Evolutionary conservation across 2,329 filamentous ascomycete genomes (phyloP).

Genomic region (Arthrobotrys sphaeroides): DNA sequence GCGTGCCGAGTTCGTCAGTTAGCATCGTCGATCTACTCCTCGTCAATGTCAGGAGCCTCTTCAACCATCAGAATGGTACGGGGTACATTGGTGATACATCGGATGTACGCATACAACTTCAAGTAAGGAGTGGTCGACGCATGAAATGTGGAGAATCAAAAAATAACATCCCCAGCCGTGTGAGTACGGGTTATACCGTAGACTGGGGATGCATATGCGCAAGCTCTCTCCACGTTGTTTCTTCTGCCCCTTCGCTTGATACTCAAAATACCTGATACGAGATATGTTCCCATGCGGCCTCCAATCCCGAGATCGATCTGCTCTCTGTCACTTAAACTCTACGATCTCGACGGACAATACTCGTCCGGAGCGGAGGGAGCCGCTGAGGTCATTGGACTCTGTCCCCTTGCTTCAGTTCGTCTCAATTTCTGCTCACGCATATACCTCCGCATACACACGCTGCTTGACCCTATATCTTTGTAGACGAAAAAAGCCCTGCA

Average conservation of each 20-base stretch:
- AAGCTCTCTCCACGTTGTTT: neutral
- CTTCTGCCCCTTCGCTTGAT: constrained; percentile 1
- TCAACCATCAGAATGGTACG: neutral
- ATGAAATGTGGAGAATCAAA: constrained; percentile 40
- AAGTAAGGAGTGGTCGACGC: constrained; percentile 17
- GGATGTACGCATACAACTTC: constrained; percentile 17
- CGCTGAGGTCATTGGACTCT: constrained; percentile 48
- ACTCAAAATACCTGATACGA: constrained; percentile 10
- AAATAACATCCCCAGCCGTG: constrained; percentile 20
- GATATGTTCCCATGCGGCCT: constrained; percentile 24
- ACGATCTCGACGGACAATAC: constrained; percentile 30
- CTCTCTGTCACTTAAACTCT: constrained; percentile 4
- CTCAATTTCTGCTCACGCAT: constrained; percentile 18
- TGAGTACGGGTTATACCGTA: neutral
- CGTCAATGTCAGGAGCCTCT: constrained; percentile 22
- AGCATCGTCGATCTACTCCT: constrained; percentile 16
- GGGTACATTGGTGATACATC: constrained; percentile 1
- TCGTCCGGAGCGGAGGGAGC: constrained; percentile 31
- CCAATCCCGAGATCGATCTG: constrained; percentile 46
- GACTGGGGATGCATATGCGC: neutral
- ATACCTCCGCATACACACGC: constrained; percentile 2
- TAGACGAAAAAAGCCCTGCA: constrained; percentile 21
- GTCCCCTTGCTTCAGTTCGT: constrained; percentile 46
- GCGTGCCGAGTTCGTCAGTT: constrained; percentile 28
- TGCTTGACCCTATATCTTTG: neutral